Evolutionary conservation across 2,329 filamentous ascomycete genomes (phyloP), one percentile per base, ranked within the genome.

Genomic region (Emericellopsis cladophorae): DNA sequence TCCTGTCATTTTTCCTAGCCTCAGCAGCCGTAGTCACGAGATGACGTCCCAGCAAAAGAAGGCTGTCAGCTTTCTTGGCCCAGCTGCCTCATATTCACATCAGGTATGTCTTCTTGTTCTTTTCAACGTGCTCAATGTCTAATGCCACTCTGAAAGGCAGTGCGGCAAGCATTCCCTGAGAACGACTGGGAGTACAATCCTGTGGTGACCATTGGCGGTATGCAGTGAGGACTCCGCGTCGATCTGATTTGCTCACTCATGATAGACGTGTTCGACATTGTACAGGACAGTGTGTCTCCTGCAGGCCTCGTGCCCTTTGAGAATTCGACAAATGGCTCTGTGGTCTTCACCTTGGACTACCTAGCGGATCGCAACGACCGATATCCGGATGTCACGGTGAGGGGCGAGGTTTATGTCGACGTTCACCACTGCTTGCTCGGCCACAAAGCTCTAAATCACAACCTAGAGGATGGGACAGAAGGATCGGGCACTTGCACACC

Each of bases 241-340:
- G 10, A 15, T 26, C 18, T 24, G 14, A 21, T 14, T 15, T 33
- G 29, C 40, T 40, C 15, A 40, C 33, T 16, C 36, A 15, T 40
- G 41, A 32, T 48, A 81, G 86, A 92, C 55, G 79, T 94, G 51
- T 95, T 95, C 59, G 69, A 79, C 39, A 72, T 79, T 14, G 83
- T 95, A 6, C 86, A 93, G 54, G 67, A 70, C 31, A 72, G 75
- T 43, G 56, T 65, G 36, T 76, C 76, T 1, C 62, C 72, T 40
- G 80, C 80, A 42, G 92, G 89, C 49, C 84, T 96, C 26, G 84
- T 95, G 2, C 92, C 92, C 7, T 89, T 95, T 61, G 90, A 96
- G 58, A 98, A 98, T 67, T 93, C 85, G 33, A 90, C 86, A 56
- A 95, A 96, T 60, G 92, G 92, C 53, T 81, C 83, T 41, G 92